Evolutionary conservation across 108 stramenopile genomes (phyloP).

Genomic region (Cylindrotheca closterium): DNA sequence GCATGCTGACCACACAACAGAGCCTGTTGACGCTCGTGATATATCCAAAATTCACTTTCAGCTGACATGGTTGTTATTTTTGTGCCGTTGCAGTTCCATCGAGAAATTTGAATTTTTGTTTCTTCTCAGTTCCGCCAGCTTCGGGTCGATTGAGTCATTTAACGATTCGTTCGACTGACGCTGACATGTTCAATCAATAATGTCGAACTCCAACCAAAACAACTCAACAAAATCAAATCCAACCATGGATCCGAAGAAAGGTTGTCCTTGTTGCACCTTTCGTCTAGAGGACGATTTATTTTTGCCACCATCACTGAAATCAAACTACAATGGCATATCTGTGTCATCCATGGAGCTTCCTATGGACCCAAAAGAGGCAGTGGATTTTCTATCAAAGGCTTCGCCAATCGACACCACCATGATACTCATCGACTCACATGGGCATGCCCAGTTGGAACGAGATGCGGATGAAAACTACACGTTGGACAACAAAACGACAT

Average conservation of each 20-base stretch:
- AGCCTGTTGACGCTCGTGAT: conserved; percentile 89
- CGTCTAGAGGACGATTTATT: conserved; percentile 40
- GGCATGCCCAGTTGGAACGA: conserved; percentile 74
- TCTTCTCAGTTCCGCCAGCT: too few species aligned
- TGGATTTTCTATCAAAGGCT: conserved; percentile 5
- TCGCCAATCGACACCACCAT: conserved; percentile 9
- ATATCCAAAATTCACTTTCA: conserved; percentile 61
- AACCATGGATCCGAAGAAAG: conserved; percentile 4
- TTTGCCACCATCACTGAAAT: conserved; percentile 23
- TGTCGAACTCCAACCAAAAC: background rate
- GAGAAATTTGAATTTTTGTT: background rate
- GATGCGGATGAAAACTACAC: conserved; percentile 38
- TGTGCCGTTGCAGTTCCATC: background rate
- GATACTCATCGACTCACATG: conserved; percentile 78
- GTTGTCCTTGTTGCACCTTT: conserved; percentile 52
- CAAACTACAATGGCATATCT: background rate
- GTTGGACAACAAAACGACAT: background rate
- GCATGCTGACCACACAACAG: conserved; percentile 91
- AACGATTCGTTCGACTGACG: too few species aligned
- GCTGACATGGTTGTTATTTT: background rate
- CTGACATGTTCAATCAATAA: too few species aligned
- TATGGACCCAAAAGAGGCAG: conserved; percentile 6
- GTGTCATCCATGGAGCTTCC: background rate
- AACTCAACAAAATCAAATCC: background rate
- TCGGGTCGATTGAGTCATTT: too few species aligned